These are phyloP conservation scores for Fraxinus quadrangulata DNA, from an alignment of 257 asterid genomes.

Conservation along the genomic window DNA sequence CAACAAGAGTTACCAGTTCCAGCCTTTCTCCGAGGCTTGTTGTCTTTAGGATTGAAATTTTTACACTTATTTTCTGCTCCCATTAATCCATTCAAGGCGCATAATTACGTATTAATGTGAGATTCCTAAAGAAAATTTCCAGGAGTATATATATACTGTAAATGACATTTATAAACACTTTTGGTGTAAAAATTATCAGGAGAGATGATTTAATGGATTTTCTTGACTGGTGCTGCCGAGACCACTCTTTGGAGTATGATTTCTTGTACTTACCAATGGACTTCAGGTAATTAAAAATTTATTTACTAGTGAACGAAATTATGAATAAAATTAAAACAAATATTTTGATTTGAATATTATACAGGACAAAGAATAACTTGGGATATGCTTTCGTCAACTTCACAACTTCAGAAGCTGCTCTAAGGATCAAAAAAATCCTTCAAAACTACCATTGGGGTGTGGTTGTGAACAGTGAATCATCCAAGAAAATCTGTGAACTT, in stretches of 20 bases:
- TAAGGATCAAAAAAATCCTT: constrained; percentile 23
- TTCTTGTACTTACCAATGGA: constrained; percentile 62
- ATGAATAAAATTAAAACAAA: background rate
- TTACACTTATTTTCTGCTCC: constrained; percentile 3
- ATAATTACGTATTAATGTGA: background rate
- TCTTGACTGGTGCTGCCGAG: constrained; percentile 38
- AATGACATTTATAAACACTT: background rate
- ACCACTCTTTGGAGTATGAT: constrained; percentile 49
- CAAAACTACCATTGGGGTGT: constrained; percentile 35
- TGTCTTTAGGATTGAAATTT: constrained; percentile 13
- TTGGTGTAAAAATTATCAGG: constrained; percentile 31
- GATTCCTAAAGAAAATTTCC: background rate
- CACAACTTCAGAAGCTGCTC: constrained; percentile 37
- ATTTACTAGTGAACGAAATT: too few relatives aligned
- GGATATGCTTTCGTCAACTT: constrained; percentile 66
- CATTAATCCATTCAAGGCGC: background rate
- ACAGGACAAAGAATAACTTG: constrained; percentile 34
- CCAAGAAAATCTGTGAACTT: constrained; percentile 41
- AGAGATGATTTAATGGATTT: constrained; percentile 43
- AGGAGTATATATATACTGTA: background rate
- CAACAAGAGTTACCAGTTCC: too few relatives aligned
- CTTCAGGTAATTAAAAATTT: constrained; percentile 37
- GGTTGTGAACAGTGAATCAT: background rate
- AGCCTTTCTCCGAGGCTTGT: background rate
- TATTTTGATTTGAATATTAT: background rate